Evolutionary conservation across 208 protist genomes (phyloP).

Genomic region (Wallacemonas rigidus): DNA sequence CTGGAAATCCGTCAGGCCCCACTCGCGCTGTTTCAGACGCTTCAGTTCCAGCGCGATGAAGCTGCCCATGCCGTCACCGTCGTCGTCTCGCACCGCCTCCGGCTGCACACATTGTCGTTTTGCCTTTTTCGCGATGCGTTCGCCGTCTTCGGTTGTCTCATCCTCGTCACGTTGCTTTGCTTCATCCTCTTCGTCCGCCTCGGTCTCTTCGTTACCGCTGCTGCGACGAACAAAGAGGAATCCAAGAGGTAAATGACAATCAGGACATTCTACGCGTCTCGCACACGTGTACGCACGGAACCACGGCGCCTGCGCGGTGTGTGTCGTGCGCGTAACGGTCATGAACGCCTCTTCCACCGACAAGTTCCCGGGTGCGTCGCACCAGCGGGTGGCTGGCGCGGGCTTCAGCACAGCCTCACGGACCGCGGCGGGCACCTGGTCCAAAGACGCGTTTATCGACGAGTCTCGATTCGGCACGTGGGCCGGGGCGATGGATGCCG

Average conservation of each 20-base stretch:
- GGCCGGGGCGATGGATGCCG: conserved; percentile 8
- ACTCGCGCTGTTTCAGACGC: conserved; percentile 62
- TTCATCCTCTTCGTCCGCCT: neutral
- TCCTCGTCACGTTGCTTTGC: conserved; percentile 7
- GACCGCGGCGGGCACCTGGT: conserved; percentile 32
- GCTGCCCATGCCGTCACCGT: conserved; percentile 21
- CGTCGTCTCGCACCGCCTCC: neutral
- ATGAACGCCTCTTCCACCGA: conserved; percentile 71
- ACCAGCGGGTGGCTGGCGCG: conserved; percentile 38
- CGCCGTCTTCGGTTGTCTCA: neutral
- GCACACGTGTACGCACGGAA: conserved; percentile 59
- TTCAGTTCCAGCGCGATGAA: conserved; percentile 86
- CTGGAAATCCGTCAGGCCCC: conserved; percentile 66
- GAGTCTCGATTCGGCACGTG: neutral
- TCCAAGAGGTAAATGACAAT: conserved; percentile 76
- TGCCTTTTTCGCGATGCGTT: no score
- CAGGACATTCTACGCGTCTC: conserved; percentile 66
- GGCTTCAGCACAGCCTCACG: conserved; percentile 33
- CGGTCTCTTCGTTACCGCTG: neutral
- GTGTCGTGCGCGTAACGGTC: conserved; percentile 59
- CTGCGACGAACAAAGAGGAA: conserved; percentile 51
- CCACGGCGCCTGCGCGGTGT: conserved; percentile 60
- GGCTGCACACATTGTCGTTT: neutral
- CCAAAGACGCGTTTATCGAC: conserved; percentile 11
- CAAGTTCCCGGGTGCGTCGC: conserved; percentile 63